These are phyloP conservation scores for Pneumocystis carinii DNA, from an alignment of 1,139 yeast genomes.

Conservation along the genomic window DNA sequence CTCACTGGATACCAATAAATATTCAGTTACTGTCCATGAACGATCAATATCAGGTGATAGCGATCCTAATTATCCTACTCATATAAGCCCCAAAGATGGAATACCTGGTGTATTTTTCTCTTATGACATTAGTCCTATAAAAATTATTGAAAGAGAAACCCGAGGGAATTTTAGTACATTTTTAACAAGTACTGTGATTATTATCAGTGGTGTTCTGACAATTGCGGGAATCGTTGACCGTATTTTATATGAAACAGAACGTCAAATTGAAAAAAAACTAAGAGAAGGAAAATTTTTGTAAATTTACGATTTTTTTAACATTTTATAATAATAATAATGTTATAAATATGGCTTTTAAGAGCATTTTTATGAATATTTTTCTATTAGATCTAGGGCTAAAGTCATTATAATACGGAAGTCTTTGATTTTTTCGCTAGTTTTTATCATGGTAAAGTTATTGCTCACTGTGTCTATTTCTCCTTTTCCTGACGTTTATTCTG, in stretches of 20 bases:
- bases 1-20: constrained; percentile 71
- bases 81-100: constrained; percentile 74
- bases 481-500: constrained; percentile 2
- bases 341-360: too few species aligned
- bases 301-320: not conserved
- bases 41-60: constrained; percentile 74
- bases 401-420: too few species aligned
- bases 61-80: constrained; percentile 81
- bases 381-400: too few species aligned
- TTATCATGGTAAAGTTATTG: too few species aligned
- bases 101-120: constrained; percentile 76
- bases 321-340: not conserved
- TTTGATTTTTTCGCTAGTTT: too few species aligned
- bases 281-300: not conserved
- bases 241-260: not conserved
- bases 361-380: too few species aligned
- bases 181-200: not conserved
- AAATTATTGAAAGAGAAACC: constrained; percentile 72
- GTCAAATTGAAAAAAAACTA: not conserved
- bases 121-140: constrained; percentile 86
- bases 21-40: constrained; percentile 79
- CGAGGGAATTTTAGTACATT: constrained; percentile 27
- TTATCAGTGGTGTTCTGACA: not conserved
- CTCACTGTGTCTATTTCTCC: too few species aligned
- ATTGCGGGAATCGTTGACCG: not conserved